Base-by-base conservation (phyloP, 2,329 filamentous ascomycete genomes). In the Monosporascus sp. region DNA sequence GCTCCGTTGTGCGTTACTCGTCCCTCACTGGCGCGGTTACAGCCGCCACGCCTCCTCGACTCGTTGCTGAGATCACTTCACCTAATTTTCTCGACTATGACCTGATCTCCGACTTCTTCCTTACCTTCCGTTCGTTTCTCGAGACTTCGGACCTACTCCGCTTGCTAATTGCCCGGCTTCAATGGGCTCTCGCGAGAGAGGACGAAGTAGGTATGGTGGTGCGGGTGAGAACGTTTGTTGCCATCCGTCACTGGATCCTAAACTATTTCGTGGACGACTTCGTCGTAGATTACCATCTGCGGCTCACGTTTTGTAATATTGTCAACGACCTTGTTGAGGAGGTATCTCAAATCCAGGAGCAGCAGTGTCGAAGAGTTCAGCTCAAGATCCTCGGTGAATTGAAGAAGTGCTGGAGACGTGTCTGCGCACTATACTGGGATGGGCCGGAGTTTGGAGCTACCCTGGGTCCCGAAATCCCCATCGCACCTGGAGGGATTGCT, bases 241-340 rank as follows among this genome's bases (percentile, higher is more conserved):
- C 94, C 7, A 79, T 97, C 45, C 85, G 94, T 52, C 94, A 99
- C 70, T 99, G 94, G 94, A 92, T 97, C 53, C 73, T 99, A 57
- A 99, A 99, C 69, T 99, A 99, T 70, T 99, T 97, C 61, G 80
- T 89, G 51, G 94, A 99, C 66, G 94, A 99, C 67, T 99, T 96
- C 67, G 83, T 95, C 41, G 72, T 86, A 24, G 84, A 92, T 65
- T 85, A 87, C 65, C 75, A 81, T 45, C 76, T 97, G 34, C 85
- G 93, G 8, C 75, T 81, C 5, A 82, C 83, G 17, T 97, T 97
- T 66, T 97, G 93, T 70, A 77, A 84, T 34, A 77, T 91, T 8
- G 78, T 97, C 54, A 97, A 97, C 67, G 74, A 78, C 48, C 79
- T 86, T 46, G 78, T 82, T 4, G 73, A 78, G 17, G 82, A 85